Evolutionary conservation across 2,329 filamentous ascomycete genomes (phyloP), one percentile per base, ranked within the genome.

Genomic region (Pseudopithomyces maydicus): DNA sequence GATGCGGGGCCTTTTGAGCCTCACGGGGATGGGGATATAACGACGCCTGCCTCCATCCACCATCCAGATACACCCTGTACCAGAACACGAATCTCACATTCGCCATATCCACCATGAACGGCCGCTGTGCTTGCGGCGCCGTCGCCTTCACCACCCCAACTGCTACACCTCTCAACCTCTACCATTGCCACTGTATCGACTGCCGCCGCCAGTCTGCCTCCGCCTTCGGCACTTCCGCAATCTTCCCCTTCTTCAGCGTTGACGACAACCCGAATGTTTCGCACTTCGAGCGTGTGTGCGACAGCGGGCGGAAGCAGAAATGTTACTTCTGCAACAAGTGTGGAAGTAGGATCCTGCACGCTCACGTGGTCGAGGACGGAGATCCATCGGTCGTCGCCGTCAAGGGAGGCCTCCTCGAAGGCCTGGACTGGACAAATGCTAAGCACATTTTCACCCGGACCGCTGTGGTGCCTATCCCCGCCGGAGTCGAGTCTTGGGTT

Each of bases 151-250:
- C 79, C 59, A 89, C 87, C 29, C 86, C 88, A 1, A 75, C 83
- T 0, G 73, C 80, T 3, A 78, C 82, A 55, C 88, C 88, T 0
- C 75, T 89, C 42, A 83, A 83, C n/a, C 77, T 90, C 49, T 90
- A 88, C 73, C 85, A 90, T 69, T 91, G 88, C 76, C 89, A 90
- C 76, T 91, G 89, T 73, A 75, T 79, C 54, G 83, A 88, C 69
- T 91, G 88, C 73, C 83, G 85, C 46, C 81, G 84, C 55, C 88
- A 90, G 76, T 85, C 86, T 29, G 80, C 84, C 52, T 87, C 86
- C 7, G 86, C 88, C 1, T 90, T 88, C 73, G 88, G 88, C 26
- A 84, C 87, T 32, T 88, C 86, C 35, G 88, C 88, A 63, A 89
- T 90, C 58, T 91, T 90, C 65, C 88, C 88, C 1, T 79, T 79